phyloP scores from a whole-genome alignment of 2,329 filamentous ascomycete species.

The Colletotrichum gigasporum region DNA sequence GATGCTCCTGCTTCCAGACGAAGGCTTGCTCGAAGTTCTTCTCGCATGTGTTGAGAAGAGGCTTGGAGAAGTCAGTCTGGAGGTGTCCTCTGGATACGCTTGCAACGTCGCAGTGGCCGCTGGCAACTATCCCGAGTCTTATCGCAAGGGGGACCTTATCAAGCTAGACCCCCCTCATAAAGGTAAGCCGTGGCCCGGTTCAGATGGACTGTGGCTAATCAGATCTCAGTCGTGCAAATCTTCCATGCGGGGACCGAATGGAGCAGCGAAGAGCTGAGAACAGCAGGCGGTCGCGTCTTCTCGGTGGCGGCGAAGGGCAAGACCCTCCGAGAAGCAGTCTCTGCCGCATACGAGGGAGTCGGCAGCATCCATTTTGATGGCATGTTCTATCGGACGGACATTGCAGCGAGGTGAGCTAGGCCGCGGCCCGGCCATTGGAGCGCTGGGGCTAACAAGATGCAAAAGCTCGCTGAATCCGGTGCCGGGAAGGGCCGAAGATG shows the following conservation, averaged over 20 bases:
- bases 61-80: slow-evolving; percentile 75
- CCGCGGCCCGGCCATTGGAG: background rate
- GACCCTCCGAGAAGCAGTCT: slow-evolving; percentile 83
- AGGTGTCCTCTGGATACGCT: slow-evolving; percentile 76
- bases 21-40: slow-evolving; percentile 90
- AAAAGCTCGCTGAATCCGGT: background rate
- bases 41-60: slow-evolving; percentile 82
- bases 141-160: slow-evolving; percentile 78
- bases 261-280: slow-evolving; percentile 71
- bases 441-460: background rate
- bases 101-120: slow-evolving; percentile 95
- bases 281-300: slow-evolving; percentile 90
- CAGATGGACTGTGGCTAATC: background rate
- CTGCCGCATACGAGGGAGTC: slow-evolving; percentile 87
- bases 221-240: slow-evolving; percentile 65
- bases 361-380: slow-evolving; percentile 82
- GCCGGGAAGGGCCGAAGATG: background rate
- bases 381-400: slow-evolving; percentile 94
- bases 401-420: slow-evolving; percentile 62
- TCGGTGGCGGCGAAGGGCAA: slow-evolving; percentile 82
- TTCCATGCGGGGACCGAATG: slow-evolving; percentile 93
- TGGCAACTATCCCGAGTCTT: slow-evolving; percentile 87
- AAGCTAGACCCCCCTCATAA: slow-evolving; percentile 47
- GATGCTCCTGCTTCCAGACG: slow-evolving; percentile 79
- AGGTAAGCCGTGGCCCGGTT: background rate